Percentiles rank a stretch among this genome's conserved stretches.
Evolutionary conservation across 106 monocot species (phyloP).

Genomic region (Hemerocallis citrina): DNA sequence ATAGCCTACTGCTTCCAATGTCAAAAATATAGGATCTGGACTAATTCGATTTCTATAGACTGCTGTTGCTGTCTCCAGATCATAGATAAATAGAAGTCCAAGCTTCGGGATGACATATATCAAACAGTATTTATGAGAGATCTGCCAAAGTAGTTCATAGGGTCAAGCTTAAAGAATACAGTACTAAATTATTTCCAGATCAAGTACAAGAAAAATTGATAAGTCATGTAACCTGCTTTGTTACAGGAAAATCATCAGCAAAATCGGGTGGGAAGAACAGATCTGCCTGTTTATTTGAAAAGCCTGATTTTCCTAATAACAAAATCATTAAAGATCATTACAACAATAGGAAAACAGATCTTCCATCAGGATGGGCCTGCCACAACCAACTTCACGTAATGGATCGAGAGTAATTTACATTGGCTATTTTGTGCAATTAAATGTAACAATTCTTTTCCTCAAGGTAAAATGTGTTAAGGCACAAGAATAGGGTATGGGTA

Average conservation of each 20-base stretch:
- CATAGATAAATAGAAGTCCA: conserved; percentile 94
- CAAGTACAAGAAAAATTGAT: neutral
- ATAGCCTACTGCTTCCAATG: conserved; percentile 75
- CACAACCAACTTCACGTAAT: too few relatives aligned
- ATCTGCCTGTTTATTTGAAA: conserved; percentile 96
- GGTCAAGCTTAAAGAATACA: neutral
- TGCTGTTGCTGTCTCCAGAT: conserved; percentile 92
- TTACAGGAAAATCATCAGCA: conserved; percentile 95
- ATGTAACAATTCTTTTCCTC: too few relatives aligned
- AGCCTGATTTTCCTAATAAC: conserved; percentile 75
- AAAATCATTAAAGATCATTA: neutral
- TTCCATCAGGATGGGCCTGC: neutral
- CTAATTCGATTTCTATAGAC: conserved; percentile 97
- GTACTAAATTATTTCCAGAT: neutral
- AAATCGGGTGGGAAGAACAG: conserved; percentile 99
- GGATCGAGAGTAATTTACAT: too few relatives aligned
- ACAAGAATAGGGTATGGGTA: too few relatives aligned
- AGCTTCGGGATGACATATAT: conserved; percentile 98
- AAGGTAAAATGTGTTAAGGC: too few relatives aligned
- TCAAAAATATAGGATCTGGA: conserved; percentile 96
- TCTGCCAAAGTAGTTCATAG: conserved; percentile 46
- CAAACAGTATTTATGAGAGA: conserved; percentile 84
- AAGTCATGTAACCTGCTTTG: conserved; percentile 72
- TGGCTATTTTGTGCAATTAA: too few relatives aligned
- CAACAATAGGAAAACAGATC: neutral